phyloP scores from a whole-genome alignment of 192 early-diverging fungal species.

The Entomortierella beljakovae region DNA sequence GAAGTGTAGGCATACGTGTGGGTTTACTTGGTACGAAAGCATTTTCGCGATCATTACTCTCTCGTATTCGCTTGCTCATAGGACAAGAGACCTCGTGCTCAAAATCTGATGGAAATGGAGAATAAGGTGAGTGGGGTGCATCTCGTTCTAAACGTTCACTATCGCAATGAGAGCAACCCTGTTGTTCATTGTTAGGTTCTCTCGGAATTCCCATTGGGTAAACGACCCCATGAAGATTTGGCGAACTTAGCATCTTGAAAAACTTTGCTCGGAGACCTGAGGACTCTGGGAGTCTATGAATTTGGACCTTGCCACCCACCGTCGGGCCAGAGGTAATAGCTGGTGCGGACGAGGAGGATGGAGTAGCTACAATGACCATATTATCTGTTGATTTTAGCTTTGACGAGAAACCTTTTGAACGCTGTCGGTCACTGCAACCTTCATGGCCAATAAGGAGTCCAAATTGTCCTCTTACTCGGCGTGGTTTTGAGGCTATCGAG shows the following conservation, averaged over 20 bases:
- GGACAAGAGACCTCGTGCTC: conserved; percentile 39
- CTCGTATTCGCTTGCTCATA: conserved; percentile 19
- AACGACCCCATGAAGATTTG: conserved; percentile 22
- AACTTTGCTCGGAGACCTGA: conserved; percentile 29
- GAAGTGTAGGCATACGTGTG: conserved; percentile 22
- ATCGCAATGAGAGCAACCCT: no score
- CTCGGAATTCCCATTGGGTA: background rate
- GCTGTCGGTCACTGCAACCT: background rate
- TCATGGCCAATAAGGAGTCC: background rate
- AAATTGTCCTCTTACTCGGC: no score
- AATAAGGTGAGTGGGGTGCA: conserved; percentile 11
- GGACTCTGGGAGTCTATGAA: conserved; percentile 16
- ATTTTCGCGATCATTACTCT: background rate
- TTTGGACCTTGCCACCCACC: background rate
- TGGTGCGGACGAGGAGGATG: background rate
- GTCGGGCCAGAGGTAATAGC: background rate
- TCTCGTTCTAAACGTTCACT: no score
- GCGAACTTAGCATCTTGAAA: conserved; percentile 28
- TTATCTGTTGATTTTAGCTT: background rate
- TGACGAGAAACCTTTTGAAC: background rate
- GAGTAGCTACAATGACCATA: background rate
- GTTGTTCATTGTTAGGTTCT: background rate
- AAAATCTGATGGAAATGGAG: conserved; percentile 24
- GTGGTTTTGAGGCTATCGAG: background rate
- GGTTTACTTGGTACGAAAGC: conserved; percentile 9